Evolutionary conservation across 768 basidiomycete species (phyloP).

Genomic region (Suillus americanus): DNA sequence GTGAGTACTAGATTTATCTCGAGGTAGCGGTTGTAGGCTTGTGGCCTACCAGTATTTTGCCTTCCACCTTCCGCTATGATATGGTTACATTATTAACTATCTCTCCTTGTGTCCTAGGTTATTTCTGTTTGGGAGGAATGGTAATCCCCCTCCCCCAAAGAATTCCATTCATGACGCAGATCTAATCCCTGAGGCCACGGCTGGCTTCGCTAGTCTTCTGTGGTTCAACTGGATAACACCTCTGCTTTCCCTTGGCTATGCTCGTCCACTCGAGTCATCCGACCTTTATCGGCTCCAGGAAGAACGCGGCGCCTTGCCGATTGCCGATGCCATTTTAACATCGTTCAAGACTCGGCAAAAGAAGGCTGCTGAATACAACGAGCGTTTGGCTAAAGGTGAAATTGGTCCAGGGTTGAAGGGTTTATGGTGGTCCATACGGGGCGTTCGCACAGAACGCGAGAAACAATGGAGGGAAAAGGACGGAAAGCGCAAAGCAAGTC

Average conservation of each 20-base stretch:
- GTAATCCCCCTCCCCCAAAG: slow-evolving; percentile 40
- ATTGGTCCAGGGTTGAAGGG: slow-evolving; percentile 53
- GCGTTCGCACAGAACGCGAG: slow-evolving; percentile 52
- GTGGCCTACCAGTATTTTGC: not conserved
- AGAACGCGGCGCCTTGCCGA: slow-evolving; percentile 52
- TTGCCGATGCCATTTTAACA: slow-evolving; percentile 60
- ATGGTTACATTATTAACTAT: not conserved
- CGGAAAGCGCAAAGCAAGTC: slow-evolving; percentile 63
- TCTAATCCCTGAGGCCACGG: slow-evolving; percentile 65
- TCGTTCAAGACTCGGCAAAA: slow-evolving; percentile 62
- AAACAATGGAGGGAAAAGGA: slow-evolving; percentile 61
- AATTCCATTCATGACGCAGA: slow-evolving; percentile 58
- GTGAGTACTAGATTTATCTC: not conserved
- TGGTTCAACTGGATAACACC: slow-evolving; percentile 79
- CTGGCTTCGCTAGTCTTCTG: slow-evolving; percentile 55
- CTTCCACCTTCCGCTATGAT: not conserved
- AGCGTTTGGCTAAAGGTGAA: slow-evolving; percentile 61
- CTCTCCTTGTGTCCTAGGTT: slow-evolving; percentile 8
- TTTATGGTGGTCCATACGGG: slow-evolving; percentile 59
- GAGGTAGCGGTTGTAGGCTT: not conserved
- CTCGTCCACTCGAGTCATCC: slow-evolving; percentile 73
- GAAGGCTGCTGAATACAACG: slow-evolving; percentile 70
- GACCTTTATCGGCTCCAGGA: slow-evolving; percentile 82
- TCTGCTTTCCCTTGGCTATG: slow-evolving; percentile 72
- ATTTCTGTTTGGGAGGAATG: not conserved